Evolutionary conservation across 306 rosid genomes (phyloP), one percentile per base, ranked within the genome.

Genomic region (Echinosophora koreensis): DNA sequence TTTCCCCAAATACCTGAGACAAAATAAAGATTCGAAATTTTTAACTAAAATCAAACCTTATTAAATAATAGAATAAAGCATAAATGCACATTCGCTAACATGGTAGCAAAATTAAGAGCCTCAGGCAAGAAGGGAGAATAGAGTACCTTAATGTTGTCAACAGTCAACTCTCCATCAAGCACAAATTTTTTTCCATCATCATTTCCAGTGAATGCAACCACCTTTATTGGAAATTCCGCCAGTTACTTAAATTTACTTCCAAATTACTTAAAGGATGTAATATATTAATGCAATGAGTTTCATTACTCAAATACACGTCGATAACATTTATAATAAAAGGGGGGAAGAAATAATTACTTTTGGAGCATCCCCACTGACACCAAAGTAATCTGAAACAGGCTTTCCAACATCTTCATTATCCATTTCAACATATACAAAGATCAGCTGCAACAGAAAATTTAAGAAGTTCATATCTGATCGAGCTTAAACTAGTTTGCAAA

Each of bases 321-420:
- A 77, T 52, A 30, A 69, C 44, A 47, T 22, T 41, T 22, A 22
- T 22, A 32, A 22, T 16, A 39, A 63, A 51, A 63, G 35, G 62
- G 60, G 54, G 54, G 72, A 54, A 71, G 79, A 86, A 79, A 82
- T 13, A 32, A 60, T 66, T 88, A 91, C 99, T 84, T 85, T 65
- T 73, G 98, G 96, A 83, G 46, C 92, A 87, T 84, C 84, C 50
- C 98, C 88, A 44, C 82, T 84, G 76, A 96, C 52, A 78, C 99
- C 99, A 81, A 96, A 96, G 87, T 96, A 91, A 8, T 91, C 98
- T 77, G 98, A 84, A 76, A 91, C 97, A 59, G 97, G 94, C 89
- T 84, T 91, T 77, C 99, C 98, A 65, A 86, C 87, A 74, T 92
- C 99, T 86, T 96, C 98, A 17, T 89, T 86, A 87, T 96, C 98